Base-by-base conservation (phyloP, 805 yeast genomes). In the Nakazawaea laoshanensis region DNA sequence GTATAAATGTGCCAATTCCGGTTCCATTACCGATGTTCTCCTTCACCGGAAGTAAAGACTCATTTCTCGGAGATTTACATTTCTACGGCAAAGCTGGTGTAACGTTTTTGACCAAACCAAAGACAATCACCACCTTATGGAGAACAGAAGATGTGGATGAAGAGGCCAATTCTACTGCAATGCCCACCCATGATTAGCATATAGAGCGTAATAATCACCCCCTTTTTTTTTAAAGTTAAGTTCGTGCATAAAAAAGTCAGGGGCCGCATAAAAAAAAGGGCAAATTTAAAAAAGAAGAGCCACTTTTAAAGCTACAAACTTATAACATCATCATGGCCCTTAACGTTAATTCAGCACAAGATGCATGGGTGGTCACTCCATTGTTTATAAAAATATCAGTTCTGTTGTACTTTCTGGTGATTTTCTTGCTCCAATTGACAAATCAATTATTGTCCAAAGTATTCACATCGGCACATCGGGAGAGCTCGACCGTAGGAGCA, bases 21-120 rank as follows among this genome's bases (percentile, higher is more conserved):
- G 88, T 79, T 13, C 88, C 88, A 31, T 61, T 80, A 52, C 87
- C 88, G 39, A 76, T 80, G 83, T 79, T 79, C 56, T 75, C 84
- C 3, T 79, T 79, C 61, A 80, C 88, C 9, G 88, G 88, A 18
- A 73, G 72, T 54, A 77, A 77, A 59, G 81, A 74, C 24, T 76
- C 84, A 5, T 78, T 80, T 70, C 63, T 78, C 43, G 88, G 88
- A 22, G 87, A 80, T 50, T 67, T 80, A 65, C 80, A 80, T 63
- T 79, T 79, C 54, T 79, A 79, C 56, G 88, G 88, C 38, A 75
- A 77, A 60, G 68, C 80, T n/a, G 87, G 88, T 19, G 51, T 80
- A 30, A 64, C 75, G 35, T 79, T 79, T 59, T 63, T 77, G 59
- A 79, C 88, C 21, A 78, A 77, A 60, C 73, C 80, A 46, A 80